A percentile compares a stretch with the other conserved stretches of the same genome.
Evolutionary conservation across 805 yeast species (phyloP).

Genomic region (Nakazawaea sp.): DNA sequence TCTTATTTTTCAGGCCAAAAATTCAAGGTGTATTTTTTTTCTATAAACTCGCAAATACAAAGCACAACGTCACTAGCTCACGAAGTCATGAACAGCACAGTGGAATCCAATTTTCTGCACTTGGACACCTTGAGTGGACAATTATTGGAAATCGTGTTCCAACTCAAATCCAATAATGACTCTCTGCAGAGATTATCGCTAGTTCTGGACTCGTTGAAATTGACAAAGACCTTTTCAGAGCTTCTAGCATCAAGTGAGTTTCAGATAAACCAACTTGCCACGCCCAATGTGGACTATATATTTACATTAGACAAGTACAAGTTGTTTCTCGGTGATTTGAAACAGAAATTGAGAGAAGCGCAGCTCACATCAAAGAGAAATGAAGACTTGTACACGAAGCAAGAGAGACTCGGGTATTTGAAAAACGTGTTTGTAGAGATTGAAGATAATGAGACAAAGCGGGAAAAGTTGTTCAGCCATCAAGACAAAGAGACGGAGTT

Average conservation of each 20-base stretch:
- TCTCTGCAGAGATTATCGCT: neutral
- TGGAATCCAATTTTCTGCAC: slow-evolving; percentile 3
- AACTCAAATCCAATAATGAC: slow-evolving; percentile 4
- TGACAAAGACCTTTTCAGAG: slow-evolving; percentile 30
- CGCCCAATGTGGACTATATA: neutral
- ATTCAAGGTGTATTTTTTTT: too few species aligned
- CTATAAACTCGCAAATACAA: too few species aligned
- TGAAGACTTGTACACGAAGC: slow-evolving; percentile 11
- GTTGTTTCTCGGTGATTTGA: slow-evolving; percentile 20
- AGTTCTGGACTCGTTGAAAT: slow-evolving; percentile 33
- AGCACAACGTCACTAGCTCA: too few species aligned
- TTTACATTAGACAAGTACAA: slow-evolving; percentile 5
- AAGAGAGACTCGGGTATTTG: slow-evolving; percentile 10
- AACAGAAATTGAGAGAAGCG: slow-evolving; percentile 20
- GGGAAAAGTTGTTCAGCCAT: neutral
- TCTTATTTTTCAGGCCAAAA: too few species aligned
- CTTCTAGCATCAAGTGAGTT: slow-evolving; percentile 22
- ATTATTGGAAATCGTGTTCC: slow-evolving; percentile 1
- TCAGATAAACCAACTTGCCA: neutral
- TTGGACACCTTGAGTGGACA: slow-evolving; percentile 1
- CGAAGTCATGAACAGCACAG: slow-evolving; percentile 4
- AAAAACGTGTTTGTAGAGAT: slow-evolving; percentile 7
- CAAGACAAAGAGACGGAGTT: slow-evolving; percentile 1
- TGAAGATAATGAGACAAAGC: slow-evolving; percentile 12
- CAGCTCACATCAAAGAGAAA: slow-evolving; percentile 18